Evolutionary conservation across 2,329 filamentous ascomycete genomes (phyloP), one percentile per base, ranked within the genome.

Genomic region (Xylariomycetidae sp.): DNA sequence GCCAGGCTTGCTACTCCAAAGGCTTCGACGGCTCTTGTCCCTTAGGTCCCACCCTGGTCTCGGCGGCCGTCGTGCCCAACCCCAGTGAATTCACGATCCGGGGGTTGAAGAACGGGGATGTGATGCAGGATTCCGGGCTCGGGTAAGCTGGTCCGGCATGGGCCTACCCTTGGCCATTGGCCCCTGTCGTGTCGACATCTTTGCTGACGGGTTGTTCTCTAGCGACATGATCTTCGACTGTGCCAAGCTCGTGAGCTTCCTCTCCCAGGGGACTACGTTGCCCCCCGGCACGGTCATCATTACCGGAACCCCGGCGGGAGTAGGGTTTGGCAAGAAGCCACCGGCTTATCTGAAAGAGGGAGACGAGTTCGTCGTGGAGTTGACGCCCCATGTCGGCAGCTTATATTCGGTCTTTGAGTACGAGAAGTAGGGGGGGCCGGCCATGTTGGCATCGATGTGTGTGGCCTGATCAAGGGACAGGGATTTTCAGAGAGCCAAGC

Each of bases 1-100:
- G 60, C 31, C 74, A 78, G 50, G 75, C 71, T 64, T 73, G 66
- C 37, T 79, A 70, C 50, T 76, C 71, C 16, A 78, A 79, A 56
- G 72, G 74, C 2, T 75, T 78, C 34, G 75, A 78, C 42, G 68
- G 68, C 17, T 63, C 68, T 3, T 77, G 71, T 36, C 75, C 75
- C 0, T 55, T 77, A 16, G 72, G 70, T 2, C 73, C 72, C 3
- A 63, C 63, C 2, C 48, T 77, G 4, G 73, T 72, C 9, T 72
- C 63, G 0, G 58, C 58, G 15, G 48, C 55, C 4, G 39, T 61
- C 2, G 52, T 73, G 27, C 54, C 60, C 3, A 64, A 73, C 42
- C 60, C 63, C 3, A 54, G 56, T 4, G 53, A 54, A 38, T 49
- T 73, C 18, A 43, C 51, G 4, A 46, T 73, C 33, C 57, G 60